Evolutionary conservation across 1,284 basidiomycete genomes (phyloP), one percentile per base, ranked within the genome.

Genomic region (Cryptococcus maquisensis): DNA sequence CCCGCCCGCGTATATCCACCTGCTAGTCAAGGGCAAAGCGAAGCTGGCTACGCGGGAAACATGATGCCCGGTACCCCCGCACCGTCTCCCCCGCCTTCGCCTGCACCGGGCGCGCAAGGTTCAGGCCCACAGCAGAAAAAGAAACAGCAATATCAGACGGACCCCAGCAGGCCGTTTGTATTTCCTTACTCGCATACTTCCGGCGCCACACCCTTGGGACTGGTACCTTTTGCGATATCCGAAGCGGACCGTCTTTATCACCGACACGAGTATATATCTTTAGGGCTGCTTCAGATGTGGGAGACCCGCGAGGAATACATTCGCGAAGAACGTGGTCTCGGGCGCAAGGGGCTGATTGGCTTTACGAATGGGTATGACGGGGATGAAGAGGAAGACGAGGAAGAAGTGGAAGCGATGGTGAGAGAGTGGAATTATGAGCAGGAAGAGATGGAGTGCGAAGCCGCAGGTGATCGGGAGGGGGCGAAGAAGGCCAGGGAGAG

Each of bases 111-210:
- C 69, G 39, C 13, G 3, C n/a, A 21, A 40, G 39, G 39, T 7
- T 15, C 39, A 15, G 39, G 39, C 9, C 42, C 42, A 20, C 28
- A 32, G 28, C 28, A 32, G 28, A 91, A 90, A 8, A 98, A 98
- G 80, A 98, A 98, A 74, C 92, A 95, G 70, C 94, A 97, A 71
- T 99, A 93, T 75, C 96, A 98, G 74, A 99, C 96, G 0, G 96
- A 99, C 72, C 96, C 96, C 70, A 86, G 79, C 35, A 82, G 90
- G 8, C 96, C 96, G 1, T 99, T 98, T 72, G 79, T 98, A 54
- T 93, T 99, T 71, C 96, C 96, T 0, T 98, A 96, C 72, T 90
- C 91, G 13, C 20, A 40, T 21, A 48, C 81, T 76, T 52, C 75
- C 58, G 61, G 61, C 55, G 58, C 52, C 6, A 59, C 56, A 28